Base-by-base conservation (phyloP, 768 basidiomycete genomes). In the Brasilioporus rufonigricans region DNA sequence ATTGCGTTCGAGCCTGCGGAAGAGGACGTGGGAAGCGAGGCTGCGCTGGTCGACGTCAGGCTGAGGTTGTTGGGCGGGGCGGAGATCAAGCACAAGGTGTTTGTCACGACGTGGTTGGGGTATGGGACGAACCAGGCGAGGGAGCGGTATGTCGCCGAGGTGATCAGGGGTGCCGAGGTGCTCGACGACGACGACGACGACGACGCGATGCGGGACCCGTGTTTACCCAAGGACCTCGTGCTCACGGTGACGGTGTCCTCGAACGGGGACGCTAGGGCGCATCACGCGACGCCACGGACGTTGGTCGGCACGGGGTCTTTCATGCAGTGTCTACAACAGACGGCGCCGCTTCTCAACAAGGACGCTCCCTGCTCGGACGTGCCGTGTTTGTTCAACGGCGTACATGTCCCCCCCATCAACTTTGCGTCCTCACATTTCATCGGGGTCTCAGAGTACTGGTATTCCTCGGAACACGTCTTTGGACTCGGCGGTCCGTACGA, bases 381-480 rank as follows among this genome's bases (percentile, higher is more conserved):
- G 0, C 91, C 91, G 0, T 98, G 96, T 72, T 80, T 95, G 16
- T 98, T 98, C 81, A 89, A 95, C 63, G 97, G 96, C 21, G 84
- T 98, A 0, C 86, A 93, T 44, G 94, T 94, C 13, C 96, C 97
- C 7, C 82, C 86, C 1, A 98, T 98, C 65, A 92, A 98, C 73
- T 99, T 98, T 70, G 82, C 84, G 36, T 91, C 86, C 32, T 92
- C 91, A 13, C 89, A 87, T 52, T 99, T 98, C 70, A 97, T 99
- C 62, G 97, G 97, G 4, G 87, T 99, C 36, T 95, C 93, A 14
- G 97, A 99, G 71, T 99, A 98, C 69, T 99, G 96, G 96, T 98
- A 98, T 72, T 98, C 96, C 24, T 93, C 94, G 11, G 94, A 99
- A 63, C 94, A 98, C 69, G 89, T 98, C 45, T 93, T 97, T 63